Evolutionary conservation across 208 protist species (phyloP).

Genomic region (Trypanosoma boissoni): DNA sequence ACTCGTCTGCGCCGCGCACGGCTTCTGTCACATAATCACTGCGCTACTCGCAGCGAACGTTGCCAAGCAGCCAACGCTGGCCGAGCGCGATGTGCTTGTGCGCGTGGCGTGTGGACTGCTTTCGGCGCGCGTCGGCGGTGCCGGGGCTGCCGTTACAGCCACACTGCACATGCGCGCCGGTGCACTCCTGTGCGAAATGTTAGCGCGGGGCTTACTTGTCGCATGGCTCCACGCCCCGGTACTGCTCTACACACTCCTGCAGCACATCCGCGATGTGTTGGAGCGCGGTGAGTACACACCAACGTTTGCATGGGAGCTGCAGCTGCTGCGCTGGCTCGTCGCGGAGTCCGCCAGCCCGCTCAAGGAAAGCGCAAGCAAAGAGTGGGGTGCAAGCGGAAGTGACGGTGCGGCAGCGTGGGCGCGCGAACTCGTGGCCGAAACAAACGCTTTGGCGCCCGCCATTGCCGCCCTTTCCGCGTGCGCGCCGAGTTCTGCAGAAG

Average conservation of each 20-base stretch:
- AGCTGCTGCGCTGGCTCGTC: constrained; percentile 20
- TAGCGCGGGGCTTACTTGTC: constrained; percentile 14
- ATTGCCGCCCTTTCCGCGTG: too few species aligned
- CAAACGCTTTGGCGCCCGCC: too few species aligned
- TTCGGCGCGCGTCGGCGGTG: too few species aligned
- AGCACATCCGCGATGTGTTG: constrained; percentile 17
- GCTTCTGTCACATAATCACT: constrained; percentile 22
- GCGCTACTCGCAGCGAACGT: constrained; percentile 8
- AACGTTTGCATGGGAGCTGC: constrained; percentile 10
- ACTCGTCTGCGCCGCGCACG: constrained; percentile 15
- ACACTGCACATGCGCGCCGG: constrained; percentile 8
- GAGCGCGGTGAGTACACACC: background rate
- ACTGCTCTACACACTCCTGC: constrained; percentile 23
- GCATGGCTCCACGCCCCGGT: constrained; percentile 19
- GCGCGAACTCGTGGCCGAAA: too few species aligned
- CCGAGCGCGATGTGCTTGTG: constrained; percentile 8
- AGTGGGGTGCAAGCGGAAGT: too few species aligned
- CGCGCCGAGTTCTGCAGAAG: too few species aligned
- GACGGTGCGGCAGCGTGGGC: too few species aligned
- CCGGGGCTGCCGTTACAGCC: background rate
- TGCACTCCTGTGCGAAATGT: constrained; percentile 11
- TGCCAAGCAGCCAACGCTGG: constrained; percentile 13
- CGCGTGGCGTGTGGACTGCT: constrained; percentile 27
- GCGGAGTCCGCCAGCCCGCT: too few species aligned
- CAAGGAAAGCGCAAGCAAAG: too few species aligned